phyloP scores from a whole-genome alignment of 2,329 filamentous ascomycete species.

The Ophiostoma montium region DNA sequence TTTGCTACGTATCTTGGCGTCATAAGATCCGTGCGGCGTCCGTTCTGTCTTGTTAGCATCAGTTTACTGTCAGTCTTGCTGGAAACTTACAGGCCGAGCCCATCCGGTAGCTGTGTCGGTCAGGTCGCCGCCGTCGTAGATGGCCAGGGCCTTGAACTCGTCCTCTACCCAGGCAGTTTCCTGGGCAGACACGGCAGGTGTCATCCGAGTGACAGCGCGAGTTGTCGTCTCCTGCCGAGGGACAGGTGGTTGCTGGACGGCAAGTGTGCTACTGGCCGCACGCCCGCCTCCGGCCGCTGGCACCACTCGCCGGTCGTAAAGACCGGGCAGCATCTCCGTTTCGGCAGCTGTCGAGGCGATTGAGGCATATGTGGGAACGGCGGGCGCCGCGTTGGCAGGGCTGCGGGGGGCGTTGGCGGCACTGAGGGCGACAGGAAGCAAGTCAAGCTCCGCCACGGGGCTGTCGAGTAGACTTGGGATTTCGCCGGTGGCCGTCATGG shows the following conservation, averaged over 20 bases:
- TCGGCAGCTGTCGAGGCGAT: not conserved
- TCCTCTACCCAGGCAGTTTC: slow-evolving; percentile 6
- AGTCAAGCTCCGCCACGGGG: not conserved
- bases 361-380: not conserved
- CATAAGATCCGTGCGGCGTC: slow-evolving; percentile 5
- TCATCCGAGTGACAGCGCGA: not conserved
- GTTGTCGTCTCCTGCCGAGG: not conserved
- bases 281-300: not conserved
- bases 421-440: slow-evolving; percentile 11
- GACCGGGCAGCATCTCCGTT: not conserved
- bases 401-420: slow-evolving; percentile 3
- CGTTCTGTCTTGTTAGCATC: not conserved
- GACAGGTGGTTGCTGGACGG: not conserved
- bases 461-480: slow-evolving; percentile 7
- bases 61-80: not conserved
- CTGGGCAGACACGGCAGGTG: not conserved
- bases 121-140: not conserved
- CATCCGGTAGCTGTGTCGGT: slow-evolving; percentile 4
- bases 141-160: not conserved
- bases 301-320: not conserved
- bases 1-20: slow-evolving; percentile 8
- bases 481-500: slow-evolving; percentile 5
- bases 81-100: slow-evolving; percentile 13
- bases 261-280: not conserved
- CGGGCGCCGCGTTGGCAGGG: not conserved